phyloP scores from a whole-genome alignment of 108 stramenopile genomes.

The Cyclostephanos invisitatus region DNA sequence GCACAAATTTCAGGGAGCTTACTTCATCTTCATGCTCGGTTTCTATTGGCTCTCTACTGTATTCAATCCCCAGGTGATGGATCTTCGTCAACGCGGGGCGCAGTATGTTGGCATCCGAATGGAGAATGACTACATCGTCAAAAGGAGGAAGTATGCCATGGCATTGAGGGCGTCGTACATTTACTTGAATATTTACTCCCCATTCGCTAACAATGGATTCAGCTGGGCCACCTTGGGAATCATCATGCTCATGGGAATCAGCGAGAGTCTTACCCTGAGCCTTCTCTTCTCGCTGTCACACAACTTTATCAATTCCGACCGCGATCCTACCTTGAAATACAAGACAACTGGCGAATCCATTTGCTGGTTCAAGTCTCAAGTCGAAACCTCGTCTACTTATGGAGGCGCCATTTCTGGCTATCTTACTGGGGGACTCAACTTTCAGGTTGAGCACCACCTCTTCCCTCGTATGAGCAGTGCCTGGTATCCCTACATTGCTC shows the following conservation, averaged over 20 bases:
- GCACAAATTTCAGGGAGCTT: conserved; percentile 81
- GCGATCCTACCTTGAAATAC: conserved; percentile 67
- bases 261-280: conserved; percentile 69
- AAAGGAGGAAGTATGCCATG: conserved; percentile 69
- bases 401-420: conserved; percentile 86
- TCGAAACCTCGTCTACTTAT: conserved; percentile 89
- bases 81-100: conserved; percentile 75
- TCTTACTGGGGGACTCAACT: conserved; percentile 92
- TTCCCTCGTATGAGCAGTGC: conserved; percentile 90
- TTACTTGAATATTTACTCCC: conserved; percentile 67
- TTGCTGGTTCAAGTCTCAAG: conserved; percentile 91
- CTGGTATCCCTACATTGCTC: conserved; percentile 98
- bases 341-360: conserved; percentile 70
- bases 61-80: conserved; percentile 79
- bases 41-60: conserved; percentile 83
- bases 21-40: conserved; percentile 62
- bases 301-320: conserved; percentile 90
- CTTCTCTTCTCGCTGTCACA: conserved; percentile 89
- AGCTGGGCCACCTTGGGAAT: conserved; percentile 46
- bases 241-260: conserved; percentile 79
- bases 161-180: conserved; percentile 65
- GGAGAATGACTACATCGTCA: conserved; percentile 76
- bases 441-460: conserved; percentile 94
- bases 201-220: conserved; percentile 59
- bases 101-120: conserved; percentile 63